These are phyloP conservation scores for Cladosporium sp. DNA, from an alignment of 2,329 filamentous ascomycete genomes.

Conservation along the genomic window DNA sequence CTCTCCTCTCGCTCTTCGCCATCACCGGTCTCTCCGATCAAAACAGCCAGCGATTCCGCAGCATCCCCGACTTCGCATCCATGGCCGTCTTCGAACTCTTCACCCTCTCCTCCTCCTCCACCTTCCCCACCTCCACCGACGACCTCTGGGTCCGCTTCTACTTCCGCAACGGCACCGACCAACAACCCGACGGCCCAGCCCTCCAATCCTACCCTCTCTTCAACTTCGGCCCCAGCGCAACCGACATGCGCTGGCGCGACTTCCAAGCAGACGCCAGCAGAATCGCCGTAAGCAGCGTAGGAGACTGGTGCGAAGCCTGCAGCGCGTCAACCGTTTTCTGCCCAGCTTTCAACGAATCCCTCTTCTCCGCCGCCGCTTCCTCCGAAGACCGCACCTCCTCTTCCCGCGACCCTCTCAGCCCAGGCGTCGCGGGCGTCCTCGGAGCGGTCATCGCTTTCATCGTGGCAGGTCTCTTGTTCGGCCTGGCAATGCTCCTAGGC, in stretches of 20 bases:
- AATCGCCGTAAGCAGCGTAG: conserved; percentile 40
- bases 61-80: conserved; percentile 45
- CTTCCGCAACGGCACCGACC: conserved; percentile 52
- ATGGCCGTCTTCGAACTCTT: conserved; percentile 51
- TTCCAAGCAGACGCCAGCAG: conserved; percentile 44
- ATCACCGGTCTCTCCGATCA: conserved; percentile 37
- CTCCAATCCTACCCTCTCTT: conserved; percentile 49
- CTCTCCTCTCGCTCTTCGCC: conserved; percentile 49
- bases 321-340: conserved; percentile 46
- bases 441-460: conserved; percentile 50
- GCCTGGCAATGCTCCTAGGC: conserved; percentile 39
- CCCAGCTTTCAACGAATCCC: conserved; percentile 33
- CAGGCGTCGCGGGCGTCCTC: conserved; percentile 51
- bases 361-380: conserved; percentile 13
- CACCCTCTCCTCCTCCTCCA: conserved; percentile 24
- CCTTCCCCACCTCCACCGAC: conserved; percentile 34
- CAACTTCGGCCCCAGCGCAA: conserved; percentile 40
- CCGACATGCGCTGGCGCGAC: conserved; percentile 46
- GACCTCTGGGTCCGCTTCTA: conserved; percentile 53
- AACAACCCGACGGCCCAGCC: conserved; percentile 16
- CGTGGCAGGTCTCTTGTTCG: conserved; percentile 39
- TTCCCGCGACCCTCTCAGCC: conserved; percentile 30
- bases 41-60: conserved; percentile 43
- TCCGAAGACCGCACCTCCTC: neutral
- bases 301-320: conserved; percentile 52